phyloP scores from a whole-genome alignment of 2,329 filamentous ascomycete species.

The Cyphellophora attinorum region DNA sequence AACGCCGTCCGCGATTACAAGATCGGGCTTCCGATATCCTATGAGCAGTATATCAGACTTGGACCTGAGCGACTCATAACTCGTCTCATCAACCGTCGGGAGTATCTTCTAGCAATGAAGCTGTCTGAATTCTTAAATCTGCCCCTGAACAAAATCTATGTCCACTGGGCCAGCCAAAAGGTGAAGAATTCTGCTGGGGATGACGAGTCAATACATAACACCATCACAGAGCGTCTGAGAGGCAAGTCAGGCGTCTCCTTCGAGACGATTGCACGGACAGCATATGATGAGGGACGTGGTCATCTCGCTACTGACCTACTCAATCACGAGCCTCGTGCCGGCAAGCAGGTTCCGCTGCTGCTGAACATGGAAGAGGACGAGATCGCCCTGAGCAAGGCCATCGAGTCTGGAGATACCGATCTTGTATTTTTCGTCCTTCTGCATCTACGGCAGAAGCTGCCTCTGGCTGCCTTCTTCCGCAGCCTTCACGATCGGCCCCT shows the following conservation, averaged over 20 bases:
- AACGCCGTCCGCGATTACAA: slow-evolving; percentile 90
- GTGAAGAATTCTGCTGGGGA: slow-evolving; percentile 76
- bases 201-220: slow-evolving; percentile 75
- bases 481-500: slow-evolving; percentile 76
- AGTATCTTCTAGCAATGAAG: slow-evolving; percentile 82
- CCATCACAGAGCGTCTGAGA: slow-evolving; percentile 77
- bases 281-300: slow-evolving; percentile 84
- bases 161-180: slow-evolving; percentile 94
- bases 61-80: slow-evolving; percentile 82
- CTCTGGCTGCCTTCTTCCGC: slow-evolving; percentile 84
- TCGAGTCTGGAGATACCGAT: slow-evolving; percentile 91
- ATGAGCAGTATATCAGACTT: slow-evolving; percentile 85
- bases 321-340: slow-evolving; percentile 86
- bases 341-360: slow-evolving; percentile 89
- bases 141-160: slow-evolving; percentile 81
- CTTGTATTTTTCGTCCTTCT: slow-evolving; percentile 82
- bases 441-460: slow-evolving; percentile 80
- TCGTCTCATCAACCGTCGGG: slow-evolving; percentile 75
- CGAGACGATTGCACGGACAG: slow-evolving; percentile 82
- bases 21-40: slow-evolving; percentile 79
- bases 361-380: slow-evolving; percentile 94
- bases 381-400: slow-evolving; percentile 88
- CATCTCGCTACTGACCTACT: slow-evolving; percentile 84
- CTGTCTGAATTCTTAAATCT: slow-evolving; percentile 81
- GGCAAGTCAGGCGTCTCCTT: slow-evolving; percentile 92